Conservation (phyloP, 805 yeast species). For the Cyberlindnera subsufficiens region DNA sequence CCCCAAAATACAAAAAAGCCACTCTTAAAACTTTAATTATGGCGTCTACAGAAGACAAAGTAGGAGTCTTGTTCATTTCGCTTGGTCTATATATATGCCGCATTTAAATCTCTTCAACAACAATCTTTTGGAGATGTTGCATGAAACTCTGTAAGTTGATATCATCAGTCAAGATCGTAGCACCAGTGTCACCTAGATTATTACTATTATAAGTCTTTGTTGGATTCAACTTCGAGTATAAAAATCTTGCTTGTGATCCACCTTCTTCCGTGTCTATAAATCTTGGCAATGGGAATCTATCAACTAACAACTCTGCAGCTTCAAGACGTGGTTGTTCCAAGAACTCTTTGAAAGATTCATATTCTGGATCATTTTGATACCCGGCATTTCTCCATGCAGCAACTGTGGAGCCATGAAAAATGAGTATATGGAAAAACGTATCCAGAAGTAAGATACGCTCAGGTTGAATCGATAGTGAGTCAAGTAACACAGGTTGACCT, state of each 20-base stretch:
- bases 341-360: conserved; percentile 52
- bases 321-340: conserved; percentile 57
- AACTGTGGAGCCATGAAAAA: conserved; percentile 59
- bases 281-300: conserved; percentile 67
- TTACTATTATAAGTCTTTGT: conserved; percentile 46
- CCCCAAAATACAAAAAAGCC: too few relatives aligned
- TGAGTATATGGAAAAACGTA: conserved; percentile 64
- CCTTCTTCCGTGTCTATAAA: conserved; percentile 72
- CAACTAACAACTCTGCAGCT: conserved; percentile 58
- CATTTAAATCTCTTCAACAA: conserved; percentile 7
- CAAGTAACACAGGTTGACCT: conserved; percentile 59
- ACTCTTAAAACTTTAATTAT: too few relatives aligned
- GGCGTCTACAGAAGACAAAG: too few relatives aligned
- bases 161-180: conserved; percentile 52
- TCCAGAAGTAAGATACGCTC: conserved; percentile 54
- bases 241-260: conserved; percentile 68
- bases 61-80: not conserved
- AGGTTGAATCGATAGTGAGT: conserved; percentile 55
- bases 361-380: conserved; percentile 57
- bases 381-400: conserved; percentile 64
- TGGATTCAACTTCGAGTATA: conserved; percentile 66
- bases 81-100: not conserved
- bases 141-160: conserved; percentile 20
- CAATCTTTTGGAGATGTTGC: conserved; percentile 32
- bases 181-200: conserved; percentile 29